These are phyloP conservation scores for Nyssa sinensis DNA, from an alignment of 148 eudicot genomes.

Conservation along the genomic window DNA sequence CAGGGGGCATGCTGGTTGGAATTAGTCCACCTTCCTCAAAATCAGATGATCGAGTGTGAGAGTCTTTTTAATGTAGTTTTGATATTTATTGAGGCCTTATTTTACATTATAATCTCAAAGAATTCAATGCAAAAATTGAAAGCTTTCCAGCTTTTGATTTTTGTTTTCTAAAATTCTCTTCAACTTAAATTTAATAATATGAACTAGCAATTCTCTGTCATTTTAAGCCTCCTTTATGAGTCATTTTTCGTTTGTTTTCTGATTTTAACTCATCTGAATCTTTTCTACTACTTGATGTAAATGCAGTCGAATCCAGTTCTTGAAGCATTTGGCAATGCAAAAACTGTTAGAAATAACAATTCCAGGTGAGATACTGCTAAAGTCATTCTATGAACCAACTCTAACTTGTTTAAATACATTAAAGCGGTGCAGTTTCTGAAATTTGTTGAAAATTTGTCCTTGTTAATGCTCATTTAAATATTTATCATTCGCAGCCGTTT, in stretches of 20 bases:
- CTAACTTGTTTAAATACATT: not conserved
- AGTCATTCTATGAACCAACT: slow-evolving; percentile 3
- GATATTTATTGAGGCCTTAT: not conserved
- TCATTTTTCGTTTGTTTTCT: not conserved
- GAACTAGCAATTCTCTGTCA: not conserved
- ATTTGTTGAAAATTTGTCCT: not conserved
- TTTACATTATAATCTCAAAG: not conserved
- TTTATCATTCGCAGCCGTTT: slow-evolving; percentile 64
- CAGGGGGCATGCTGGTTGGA: too few species aligned
- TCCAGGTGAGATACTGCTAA: slow-evolving; percentile 55
- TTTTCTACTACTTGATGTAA: slow-evolving; percentile 2
- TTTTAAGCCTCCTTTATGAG: slow-evolving; percentile 5
- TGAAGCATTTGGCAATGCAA: slow-evolving; percentile 96
- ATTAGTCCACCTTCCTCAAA: not conserved
- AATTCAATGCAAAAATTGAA: not conserved
- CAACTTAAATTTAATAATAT: not conserved
- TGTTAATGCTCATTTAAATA: not conserved
- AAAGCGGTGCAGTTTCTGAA: not conserved
- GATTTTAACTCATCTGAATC: not conserved
- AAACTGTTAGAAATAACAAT: slow-evolving; percentile 91
- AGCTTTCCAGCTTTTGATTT: not conserved
- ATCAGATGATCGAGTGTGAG: not conserved
- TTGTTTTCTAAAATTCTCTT: not conserved
- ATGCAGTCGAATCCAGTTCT: slow-evolving; percentile 95
- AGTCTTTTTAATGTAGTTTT: not conserved